phyloP scores from a whole-genome alignment of 805 yeast genomes.

The Candida tallmaniae region DNA sequence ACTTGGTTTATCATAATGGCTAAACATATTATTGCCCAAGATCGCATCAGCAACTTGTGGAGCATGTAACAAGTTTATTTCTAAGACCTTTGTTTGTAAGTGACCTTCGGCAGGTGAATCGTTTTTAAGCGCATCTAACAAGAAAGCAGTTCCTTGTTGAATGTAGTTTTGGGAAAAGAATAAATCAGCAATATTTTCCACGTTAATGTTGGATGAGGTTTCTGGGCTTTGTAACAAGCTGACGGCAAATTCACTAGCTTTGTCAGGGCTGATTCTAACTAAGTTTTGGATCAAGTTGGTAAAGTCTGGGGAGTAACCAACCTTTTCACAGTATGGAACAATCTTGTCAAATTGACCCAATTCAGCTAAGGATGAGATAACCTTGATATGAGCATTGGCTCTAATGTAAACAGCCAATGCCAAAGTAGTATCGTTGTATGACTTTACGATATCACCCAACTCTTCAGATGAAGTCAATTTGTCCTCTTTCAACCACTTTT shows the following conservation, averaged over 20 bases:
- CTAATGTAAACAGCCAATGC: slow-evolving; percentile 90
- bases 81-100: slow-evolving; percentile 89
- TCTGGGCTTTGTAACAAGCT: slow-evolving; percentile 65
- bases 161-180: slow-evolving; percentile 91
- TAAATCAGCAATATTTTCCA: slow-evolving; percentile 87
- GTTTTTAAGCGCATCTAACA: slow-evolving; percentile 90
- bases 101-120: slow-evolving; percentile 95
- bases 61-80: slow-evolving; percentile 88
- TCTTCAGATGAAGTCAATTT: slow-evolving; percentile 95
- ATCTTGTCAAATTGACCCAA: slow-evolving; percentile 95
- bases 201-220: slow-evolving; percentile 48
- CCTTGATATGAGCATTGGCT: slow-evolving; percentile 80
- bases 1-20: slow-evolving; percentile 90
- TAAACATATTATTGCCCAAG: slow-evolving; percentile 90
- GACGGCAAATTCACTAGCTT: slow-evolving; percentile 95
- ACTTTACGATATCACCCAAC: slow-evolving; percentile 92
- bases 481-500: slow-evolving; percentile 95
- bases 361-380: slow-evolving; percentile 88
- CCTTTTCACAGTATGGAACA: slow-evolving; percentile 88
- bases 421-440: slow-evolving; percentile 69
- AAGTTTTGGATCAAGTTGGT: slow-evolving; percentile 85
- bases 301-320: slow-evolving; percentile 84
- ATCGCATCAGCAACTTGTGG: slow-evolving; percentile 99
- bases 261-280: slow-evolving; percentile 92
- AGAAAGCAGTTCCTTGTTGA: slow-evolving; percentile 97